phyloP scores from a whole-genome alignment of 176 grass and related monocot genomes.

The Chrysopogon serrulatus region DNA sequence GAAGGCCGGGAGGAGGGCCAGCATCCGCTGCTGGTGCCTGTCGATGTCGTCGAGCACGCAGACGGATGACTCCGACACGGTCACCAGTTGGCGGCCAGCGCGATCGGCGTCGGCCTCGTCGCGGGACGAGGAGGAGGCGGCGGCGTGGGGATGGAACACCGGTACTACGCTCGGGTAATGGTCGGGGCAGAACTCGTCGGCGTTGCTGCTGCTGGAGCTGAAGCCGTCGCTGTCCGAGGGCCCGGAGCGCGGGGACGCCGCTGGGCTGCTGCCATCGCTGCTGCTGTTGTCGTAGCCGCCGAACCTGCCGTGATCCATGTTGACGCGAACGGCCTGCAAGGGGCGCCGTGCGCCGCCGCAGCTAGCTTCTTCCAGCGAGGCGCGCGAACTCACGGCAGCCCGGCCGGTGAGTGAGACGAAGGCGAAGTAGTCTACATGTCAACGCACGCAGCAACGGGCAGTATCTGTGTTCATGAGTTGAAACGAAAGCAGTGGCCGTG shows the following conservation, averaged over 20 bases:
- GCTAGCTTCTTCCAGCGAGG: not conserved
- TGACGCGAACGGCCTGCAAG: too few relatives aligned
- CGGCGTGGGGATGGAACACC: not conserved
- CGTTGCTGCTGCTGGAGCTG: conserved; percentile 13
- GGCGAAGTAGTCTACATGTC: not conserved
- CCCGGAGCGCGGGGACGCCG: not conserved
- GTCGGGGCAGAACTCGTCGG: conserved; percentile 19
- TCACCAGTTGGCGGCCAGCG: not conserved
- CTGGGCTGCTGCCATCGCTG: conserved; percentile 9
- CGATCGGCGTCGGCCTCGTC: not conserved
- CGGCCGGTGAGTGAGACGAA: too few relatives aligned
- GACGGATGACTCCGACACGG: not conserved
- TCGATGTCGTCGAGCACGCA: conserved; percentile 24
- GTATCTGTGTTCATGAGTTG: too few relatives aligned
- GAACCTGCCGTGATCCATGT: not conserved
- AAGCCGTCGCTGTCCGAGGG: conserved; percentile 35
- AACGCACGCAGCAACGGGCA: not conserved
- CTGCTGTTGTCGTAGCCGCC: not conserved
- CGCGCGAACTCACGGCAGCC: not conserved
- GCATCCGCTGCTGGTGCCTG: conserved; percentile 26
- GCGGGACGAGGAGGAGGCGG: not conserved
- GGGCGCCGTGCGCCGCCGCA: not conserved
- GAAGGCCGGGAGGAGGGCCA: conserved; percentile 32
- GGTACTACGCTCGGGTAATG: not conserved
- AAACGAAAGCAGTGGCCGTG: not conserved